A percentile compares a stretch with the other conserved stretches of the same genome.
Conservation (phyloP, 2,329 filamentous ascomycete species). For the Didymella pomorum region DNA sequence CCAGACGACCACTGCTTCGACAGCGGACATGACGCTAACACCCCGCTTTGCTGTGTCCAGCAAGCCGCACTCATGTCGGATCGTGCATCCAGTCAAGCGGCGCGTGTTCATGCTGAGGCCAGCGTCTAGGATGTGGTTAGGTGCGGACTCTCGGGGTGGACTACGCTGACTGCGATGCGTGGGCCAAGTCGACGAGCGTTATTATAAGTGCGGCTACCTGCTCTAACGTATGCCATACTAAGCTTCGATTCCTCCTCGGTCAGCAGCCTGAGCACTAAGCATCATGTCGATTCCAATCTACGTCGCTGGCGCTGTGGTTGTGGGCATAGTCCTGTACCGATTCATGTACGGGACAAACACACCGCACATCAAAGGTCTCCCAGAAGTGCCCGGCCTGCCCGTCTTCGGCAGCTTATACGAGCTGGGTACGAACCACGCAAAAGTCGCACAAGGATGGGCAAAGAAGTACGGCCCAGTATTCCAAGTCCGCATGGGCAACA, state of each 20-base stretch:
- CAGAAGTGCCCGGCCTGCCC: slow-evolving; percentile 58
- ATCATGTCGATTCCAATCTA: slow-evolving; percentile 53
- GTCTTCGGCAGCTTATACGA: slow-evolving; percentile 58
- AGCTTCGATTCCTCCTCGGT: not conserved
- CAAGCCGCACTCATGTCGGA: slow-evolving; percentile 13
- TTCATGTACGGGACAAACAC: slow-evolving; percentile 57
- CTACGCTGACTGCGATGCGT: slow-evolving; percentile 7
- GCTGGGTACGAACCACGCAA: slow-evolving; percentile 57
- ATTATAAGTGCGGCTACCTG: slow-evolving; percentile 20
- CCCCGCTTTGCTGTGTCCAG: slow-evolving; percentile 16
- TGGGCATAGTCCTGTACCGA: slow-evolving; percentile 52
- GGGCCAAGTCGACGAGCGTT: slow-evolving; percentile 9
- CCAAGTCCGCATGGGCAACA: slow-evolving; percentile 69
- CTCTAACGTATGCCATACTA: slow-evolving; percentile 3
- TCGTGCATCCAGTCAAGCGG: slow-evolving; percentile 15
- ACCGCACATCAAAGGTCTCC: slow-evolving; percentile 59
- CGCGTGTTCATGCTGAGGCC: slow-evolving; percentile 10
- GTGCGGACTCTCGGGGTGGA: slow-evolving; percentile 7
- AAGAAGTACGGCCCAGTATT: slow-evolving; percentile 61
- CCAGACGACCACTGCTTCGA: not conserved
- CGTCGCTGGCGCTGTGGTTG: slow-evolving; percentile 52
- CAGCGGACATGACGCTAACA: slow-evolving; percentile 6
- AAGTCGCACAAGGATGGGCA: slow-evolving; percentile 56
- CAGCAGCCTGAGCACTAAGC: slow-evolving; percentile 5
- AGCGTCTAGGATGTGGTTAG: slow-evolving; percentile 13